Evolutionary conservation across 257 asterid genomes (phyloP), one percentile per base, ranked within the genome.

Genomic region (Penstemon davidsonii): DNA sequence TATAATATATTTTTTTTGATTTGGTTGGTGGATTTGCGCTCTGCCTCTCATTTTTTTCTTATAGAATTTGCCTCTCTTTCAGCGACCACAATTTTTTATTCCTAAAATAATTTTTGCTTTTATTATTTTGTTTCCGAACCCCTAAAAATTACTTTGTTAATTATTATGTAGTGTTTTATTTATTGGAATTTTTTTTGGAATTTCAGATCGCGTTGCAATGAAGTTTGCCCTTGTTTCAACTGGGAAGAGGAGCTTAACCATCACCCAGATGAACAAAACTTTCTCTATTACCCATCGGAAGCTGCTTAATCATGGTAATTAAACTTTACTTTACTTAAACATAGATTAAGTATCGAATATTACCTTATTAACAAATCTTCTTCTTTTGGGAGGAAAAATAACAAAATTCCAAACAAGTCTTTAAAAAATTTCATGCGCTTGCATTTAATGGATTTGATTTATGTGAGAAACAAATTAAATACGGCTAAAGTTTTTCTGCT

Each of bases 281-380:
- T 51, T 43, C 54, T 52, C 68, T 8, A 36, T 42, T 39, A 33
- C 71, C 38, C 74, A 74, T 57, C 86, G 89, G 40, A 84, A 76
- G 83, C 86, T 84, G 71, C 83, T 81, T 39, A 58, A 7, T 54
- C 57, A 45, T 55, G 86, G 88, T 83, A 76, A 64, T 52, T 60
- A 0, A 19, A 5, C 38, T 55, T 50, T 51, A 42, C 40, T 62
- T n/a, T 59, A 50, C 51, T 55, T 13, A 15, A 42, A 60, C 50
- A n/a, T 10, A 60, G 36, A 60, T 45, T 40, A 50, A 33, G 42
- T 40, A 60, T 40, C 41, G 66, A 15, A 18, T 12, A 56, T n/a
- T 0, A 25, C 3, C 10, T 56, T 40, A 41, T 59, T 25, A 18
- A 60, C 4, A 4, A 18, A 60, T 25, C 51, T 2, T 60, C 25